Conservation (phyloP, 805 yeast species). For the Cyberlindnera sargentensis region DNA sequence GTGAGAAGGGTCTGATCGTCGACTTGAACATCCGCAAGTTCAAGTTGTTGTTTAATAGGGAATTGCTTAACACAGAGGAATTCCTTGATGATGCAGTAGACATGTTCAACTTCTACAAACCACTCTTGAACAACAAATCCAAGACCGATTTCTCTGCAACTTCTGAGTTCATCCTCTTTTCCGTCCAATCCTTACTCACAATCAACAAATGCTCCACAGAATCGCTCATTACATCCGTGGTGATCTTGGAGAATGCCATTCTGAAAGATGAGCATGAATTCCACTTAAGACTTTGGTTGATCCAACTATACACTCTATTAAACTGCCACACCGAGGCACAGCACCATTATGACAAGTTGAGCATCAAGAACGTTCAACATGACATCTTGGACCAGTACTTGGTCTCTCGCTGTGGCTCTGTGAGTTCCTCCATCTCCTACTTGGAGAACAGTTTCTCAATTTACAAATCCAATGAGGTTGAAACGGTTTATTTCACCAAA, state of each 20-base stretch:
- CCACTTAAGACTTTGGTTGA: slow-evolving; percentile 63
- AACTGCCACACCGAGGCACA: slow-evolving; percentile 48
- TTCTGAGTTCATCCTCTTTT: slow-evolving; percentile 56
- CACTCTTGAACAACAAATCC: slow-evolving; percentile 32
- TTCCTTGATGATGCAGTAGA: slow-evolving; percentile 28
- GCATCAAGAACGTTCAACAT: slow-evolving; percentile 67
- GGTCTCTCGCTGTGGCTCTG: slow-evolving; percentile 39
- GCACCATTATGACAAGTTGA: slow-evolving; percentile 44
- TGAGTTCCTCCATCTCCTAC: slow-evolving; percentile 36
- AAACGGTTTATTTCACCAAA: slow-evolving; percentile 41
- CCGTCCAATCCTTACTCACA: slow-evolving; percentile 33
- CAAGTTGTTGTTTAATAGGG: slow-evolving; percentile 26
- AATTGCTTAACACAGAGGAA: slow-evolving; percentile 14
- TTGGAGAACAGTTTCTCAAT: slow-evolving; percentile 36
- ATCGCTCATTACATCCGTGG: slow-evolving; percentile 34
- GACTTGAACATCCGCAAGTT: slow-evolving; percentile 44
- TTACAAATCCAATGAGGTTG: slow-evolving; percentile 47
- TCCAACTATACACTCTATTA: slow-evolving; percentile 50
- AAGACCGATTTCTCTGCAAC: slow-evolving; percentile 68
- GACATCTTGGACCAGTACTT: slow-evolving; percentile 60
- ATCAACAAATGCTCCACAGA: slow-evolving; percentile 14
- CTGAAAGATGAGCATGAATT: slow-evolving; percentile 63
- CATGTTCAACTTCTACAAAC: slow-evolving; percentile 34
- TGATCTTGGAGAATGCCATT: slow-evolving; percentile 52
- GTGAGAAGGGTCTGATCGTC: slow-evolving; percentile 20